Conservation (phyloP, 345 rosid species). For the Jatropha curcas region DNA sequence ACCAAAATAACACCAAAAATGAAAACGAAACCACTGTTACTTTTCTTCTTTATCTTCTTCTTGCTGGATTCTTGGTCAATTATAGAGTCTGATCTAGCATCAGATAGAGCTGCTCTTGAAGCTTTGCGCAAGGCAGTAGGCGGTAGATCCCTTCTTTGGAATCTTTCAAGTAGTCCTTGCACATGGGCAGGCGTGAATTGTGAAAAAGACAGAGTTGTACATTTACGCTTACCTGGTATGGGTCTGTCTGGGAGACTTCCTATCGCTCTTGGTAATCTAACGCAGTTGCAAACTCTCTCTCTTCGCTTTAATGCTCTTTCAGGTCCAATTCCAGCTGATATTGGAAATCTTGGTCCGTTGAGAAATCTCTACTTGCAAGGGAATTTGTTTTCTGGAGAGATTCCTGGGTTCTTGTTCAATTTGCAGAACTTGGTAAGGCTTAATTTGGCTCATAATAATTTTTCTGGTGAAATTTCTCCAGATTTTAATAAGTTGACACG, state of each 20-base stretch:
- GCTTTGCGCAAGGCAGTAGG: constrained; percentile 24
- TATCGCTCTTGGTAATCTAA: constrained; percentile 68
- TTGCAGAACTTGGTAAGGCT: constrained; percentile 37
- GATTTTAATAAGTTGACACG: constrained; percentile 35
- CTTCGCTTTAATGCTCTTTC: constrained; percentile 64
- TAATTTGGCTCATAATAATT: constrained; percentile 33
- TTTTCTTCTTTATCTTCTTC: neutral
- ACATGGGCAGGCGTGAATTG: constrained; percentile 70
- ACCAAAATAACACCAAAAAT: no score
- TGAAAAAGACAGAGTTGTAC: constrained; percentile 40
- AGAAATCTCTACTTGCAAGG: constrained; percentile 66
- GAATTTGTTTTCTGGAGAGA: constrained; percentile 70
- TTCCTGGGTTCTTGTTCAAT: constrained; percentile 49
- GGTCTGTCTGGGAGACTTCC: constrained; percentile 77
- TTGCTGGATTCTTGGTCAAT: neutral
- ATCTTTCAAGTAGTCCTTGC: constrained; percentile 20
- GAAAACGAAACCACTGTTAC: constrained; percentile 9
- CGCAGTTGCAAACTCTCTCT: constrained; percentile 58
- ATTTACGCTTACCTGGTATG: constrained; percentile 68
- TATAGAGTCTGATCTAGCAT: constrained; percentile 25
- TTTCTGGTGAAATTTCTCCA: constrained; percentile 38
- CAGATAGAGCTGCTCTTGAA: constrained; percentile 25
- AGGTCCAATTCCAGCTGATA: constrained; percentile 74
- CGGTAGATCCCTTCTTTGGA: constrained; percentile 26
- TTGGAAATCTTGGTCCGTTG: constrained; percentile 56